Evolutionary conservation across 129 eudicot species (phyloP), one percentile per base, ranked within the genome.

Genomic region (Lactuca sativa): DNA sequence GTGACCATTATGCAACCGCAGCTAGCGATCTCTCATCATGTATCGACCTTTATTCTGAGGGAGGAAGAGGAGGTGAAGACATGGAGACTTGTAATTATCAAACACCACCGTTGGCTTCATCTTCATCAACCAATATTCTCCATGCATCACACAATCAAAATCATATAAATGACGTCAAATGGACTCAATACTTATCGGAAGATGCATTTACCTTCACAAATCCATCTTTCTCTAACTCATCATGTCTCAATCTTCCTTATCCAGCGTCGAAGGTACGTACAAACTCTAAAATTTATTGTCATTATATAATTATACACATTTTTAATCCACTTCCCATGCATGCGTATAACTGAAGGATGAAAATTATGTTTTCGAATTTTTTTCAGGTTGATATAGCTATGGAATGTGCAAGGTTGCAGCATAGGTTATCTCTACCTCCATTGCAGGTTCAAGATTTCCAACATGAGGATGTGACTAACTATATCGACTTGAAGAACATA

Each of bases 351-450:
- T 17, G 52, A 72, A 51, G 21, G 13, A 9, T 36, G 48, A 48
- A 9, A 37, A 49, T 48, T 18, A 47, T 63, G 37, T 8, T 32
- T 30, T 15, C 36, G 14, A 12, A 47, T 14, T n/a, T 10, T 67
- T 56, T 56, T 75, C 71, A 92, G 98, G 98, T 84, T 72, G 88
- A 89, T 76, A 82, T 89, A 75, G 92, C 95, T 77, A 36, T 92
- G 70, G 98, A 92, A 69, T 89, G 98, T 76, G 95, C 98, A 68
- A 89, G 98, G 77, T 71, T 92, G 77, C 95, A 92, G 51, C 95
- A 92, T 61, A 69, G 88, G 16, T 79, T 89, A 30, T 57, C 87
- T 11, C 62, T 89, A 70, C 96, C 98, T 31, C 97, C 96, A 51
- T 77, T 92, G 70, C 91, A 88, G 70, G 91, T 92, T 71, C 89